Evolutionary conservation across 331 rosid genomes (phyloP).

Genomic region (Pyrus hybrid): DNA sequence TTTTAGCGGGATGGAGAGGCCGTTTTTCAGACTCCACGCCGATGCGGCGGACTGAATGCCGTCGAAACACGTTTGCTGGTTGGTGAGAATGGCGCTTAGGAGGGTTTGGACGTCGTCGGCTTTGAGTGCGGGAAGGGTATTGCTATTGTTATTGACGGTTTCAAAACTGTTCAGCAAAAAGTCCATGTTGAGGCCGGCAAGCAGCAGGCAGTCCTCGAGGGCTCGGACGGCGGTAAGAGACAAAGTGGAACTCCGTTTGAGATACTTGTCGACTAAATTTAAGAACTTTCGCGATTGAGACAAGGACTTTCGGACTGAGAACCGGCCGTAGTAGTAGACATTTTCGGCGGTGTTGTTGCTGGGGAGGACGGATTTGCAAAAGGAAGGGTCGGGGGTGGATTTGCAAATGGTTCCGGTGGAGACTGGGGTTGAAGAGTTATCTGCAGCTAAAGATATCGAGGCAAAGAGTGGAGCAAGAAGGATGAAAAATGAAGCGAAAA

Average conservation of each 20-base stretch:
- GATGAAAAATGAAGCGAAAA: slow-evolving; percentile 8
- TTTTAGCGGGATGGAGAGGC: slow-evolving; percentile 46
- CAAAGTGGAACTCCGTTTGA: slow-evolving; percentile 19
- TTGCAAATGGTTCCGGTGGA: slow-evolving; percentile 19
- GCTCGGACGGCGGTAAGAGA: slow-evolving; percentile 49
- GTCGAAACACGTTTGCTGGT: slow-evolving; percentile 78
- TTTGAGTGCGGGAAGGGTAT: slow-evolving; percentile 26
- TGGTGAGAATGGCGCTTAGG: slow-evolving; percentile 71
- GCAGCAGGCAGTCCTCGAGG: slow-evolving; percentile 57
- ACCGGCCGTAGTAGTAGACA: slow-evolving; percentile 43
- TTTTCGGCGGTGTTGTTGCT: slow-evolving; percentile 9
- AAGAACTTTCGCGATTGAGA: slow-evolving; percentile 45
- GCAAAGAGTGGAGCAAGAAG: not conserved
- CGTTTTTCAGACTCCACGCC: slow-evolving; percentile 49
- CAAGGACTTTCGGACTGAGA: slow-evolving; percentile 39
- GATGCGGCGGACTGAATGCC: slow-evolving; percentile 63
- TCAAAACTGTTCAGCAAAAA: slow-evolving; percentile 38
- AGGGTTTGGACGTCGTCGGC: slow-evolving; percentile 62
- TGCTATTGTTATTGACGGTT: slow-evolving; percentile 35
- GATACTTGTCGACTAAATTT: slow-evolving; percentile 31
- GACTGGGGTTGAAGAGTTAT: slow-evolving; percentile 2
- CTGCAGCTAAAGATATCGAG: not conserved
- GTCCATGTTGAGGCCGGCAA: slow-evolving; percentile 56
- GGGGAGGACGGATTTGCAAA: slow-evolving; percentile 14
- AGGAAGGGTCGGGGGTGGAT: slow-evolving; percentile 22